Base-by-base conservation (phyloP, 2,329 filamentous ascomycete species). In the Trichoderma asperellum region DNA sequence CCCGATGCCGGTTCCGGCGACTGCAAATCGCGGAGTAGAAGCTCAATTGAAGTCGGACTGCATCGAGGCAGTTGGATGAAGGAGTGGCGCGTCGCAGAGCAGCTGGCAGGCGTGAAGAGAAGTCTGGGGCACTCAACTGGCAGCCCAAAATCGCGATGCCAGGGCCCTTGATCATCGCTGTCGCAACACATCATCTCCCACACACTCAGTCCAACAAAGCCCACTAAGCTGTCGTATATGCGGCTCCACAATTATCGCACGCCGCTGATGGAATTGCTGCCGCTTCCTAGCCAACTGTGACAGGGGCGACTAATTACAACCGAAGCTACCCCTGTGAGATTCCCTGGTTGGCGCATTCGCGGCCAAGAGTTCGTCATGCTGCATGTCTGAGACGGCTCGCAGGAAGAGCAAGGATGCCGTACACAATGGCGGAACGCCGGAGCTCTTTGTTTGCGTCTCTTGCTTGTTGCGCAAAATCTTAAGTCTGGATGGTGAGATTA, bases 211-310 rank as follows among this genome's bases (percentile, higher is more conserved):
- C 55, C 56, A 60, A 59, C 53, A 53, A 49, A 49, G 56, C 64
- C 40, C 29, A 56, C 64, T 57, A 52, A 49, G 56, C 55, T 60
- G 37, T 60, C 56, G 61, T 64, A 61, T 70, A 64, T 58, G 61
- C 68, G 56, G 34, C 63, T 68, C 68, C 68, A 68, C 69, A 70
- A 68, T 62, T 70, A 43, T 55, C 58, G 57, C 40, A 55, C 69
- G 65, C 69, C 69, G 56, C 69, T 68, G 64, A 70, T 70, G 65
- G 64, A 68, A 68, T 68, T 64, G 68, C 60, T 24, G 65, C 32
- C 49, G 68, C 57, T 63, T 63, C 64, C 47, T 62, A 21, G 64
- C 43, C 57, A 40, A 56, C 56, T 34, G 40, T 7, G 69, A 63
- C 65, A 68, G 69, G 64, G 69, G 69, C 32, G 53, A 35, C 56